phyloP scores from a whole-genome alignment of 495 filamentous ascomycete genomes.

The Penicillium fimorum region DNA sequence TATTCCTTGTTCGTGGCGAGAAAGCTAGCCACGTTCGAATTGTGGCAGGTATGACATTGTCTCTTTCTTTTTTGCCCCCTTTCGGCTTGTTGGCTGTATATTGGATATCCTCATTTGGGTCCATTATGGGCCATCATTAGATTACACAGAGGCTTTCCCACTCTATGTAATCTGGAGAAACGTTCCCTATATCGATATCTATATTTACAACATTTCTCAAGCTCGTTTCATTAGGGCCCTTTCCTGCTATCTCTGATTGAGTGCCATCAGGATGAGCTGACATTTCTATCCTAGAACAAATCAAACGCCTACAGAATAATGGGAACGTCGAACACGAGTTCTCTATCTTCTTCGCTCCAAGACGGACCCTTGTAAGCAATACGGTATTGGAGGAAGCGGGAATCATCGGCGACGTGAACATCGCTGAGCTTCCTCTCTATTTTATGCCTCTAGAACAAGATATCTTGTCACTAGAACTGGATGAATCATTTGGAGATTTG shows the following conservation, averaged over 20 bases:
- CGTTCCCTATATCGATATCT: slow-evolving; percentile 58
- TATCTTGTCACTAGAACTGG: slow-evolving; percentile 85
- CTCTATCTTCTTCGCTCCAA: slow-evolving; percentile 88
- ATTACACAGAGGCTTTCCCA: slow-evolving; percentile 55
- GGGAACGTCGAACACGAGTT: slow-evolving; percentile 90
- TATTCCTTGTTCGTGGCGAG: slow-evolving; percentile 89
- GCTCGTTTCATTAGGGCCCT: slow-evolving; percentile 49
- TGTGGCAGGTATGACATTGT: slow-evolving; percentile 75
- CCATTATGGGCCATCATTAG: slow-evolving; percentile 56
- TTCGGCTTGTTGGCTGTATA: slow-evolving; percentile 2
- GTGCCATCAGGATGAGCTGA: slow-evolving; percentile 60
- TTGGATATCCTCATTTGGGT: slow-evolving; percentile 1
- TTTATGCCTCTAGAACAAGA: slow-evolving; percentile 92
- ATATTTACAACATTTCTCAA: slow-evolving; percentile 28
- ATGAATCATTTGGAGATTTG: slow-evolving; percentile 80
- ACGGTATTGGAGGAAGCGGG: slow-evolving; percentile 90
- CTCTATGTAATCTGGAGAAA: slow-evolving; percentile 63
- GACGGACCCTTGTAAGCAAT: slow-evolving; percentile 88
- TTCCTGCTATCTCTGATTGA: slow-evolving; percentile 34
- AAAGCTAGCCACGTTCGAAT: slow-evolving; percentile 74
- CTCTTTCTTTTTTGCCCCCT: slow-evolving; percentile 3
- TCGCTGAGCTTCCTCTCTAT: slow-evolving; percentile 79
- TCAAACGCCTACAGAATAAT: slow-evolving; percentile 81
- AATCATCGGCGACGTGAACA: slow-evolving; percentile 86
- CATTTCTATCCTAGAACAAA: slow-evolving; percentile 68